phyloP scores from a whole-genome alignment of 257 asterid genomes.

The Datura wrightii region DNA sequence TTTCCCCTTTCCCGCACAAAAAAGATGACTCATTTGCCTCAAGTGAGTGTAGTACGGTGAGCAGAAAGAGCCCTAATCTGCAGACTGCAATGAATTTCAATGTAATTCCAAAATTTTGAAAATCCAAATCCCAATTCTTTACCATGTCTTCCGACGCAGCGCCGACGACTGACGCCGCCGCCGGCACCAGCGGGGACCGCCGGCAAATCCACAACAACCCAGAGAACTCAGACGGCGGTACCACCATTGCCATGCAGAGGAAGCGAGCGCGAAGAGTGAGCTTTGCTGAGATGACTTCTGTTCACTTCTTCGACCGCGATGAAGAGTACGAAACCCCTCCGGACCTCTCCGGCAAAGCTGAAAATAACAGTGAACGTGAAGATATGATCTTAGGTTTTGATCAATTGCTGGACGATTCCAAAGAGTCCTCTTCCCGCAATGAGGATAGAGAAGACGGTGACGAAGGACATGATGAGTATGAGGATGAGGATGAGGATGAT shows the following conservation, averaged over 20 bases:
- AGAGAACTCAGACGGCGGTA: slow-evolving; percentile 66
- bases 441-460: slow-evolving; percentile 45
- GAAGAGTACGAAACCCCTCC: slow-evolving; percentile 69
- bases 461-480: slow-evolving; percentile 41
- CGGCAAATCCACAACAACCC: slow-evolving; percentile 40
- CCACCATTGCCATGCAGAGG: slow-evolving; percentile 59
- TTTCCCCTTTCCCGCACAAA: slow-evolving; percentile 42
- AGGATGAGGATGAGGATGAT: slow-evolving; percentile 62
- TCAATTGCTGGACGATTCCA: slow-evolving; percentile 42
- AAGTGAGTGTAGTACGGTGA: not conserved
- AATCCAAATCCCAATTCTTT: not conserved
- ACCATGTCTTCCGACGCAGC: slow-evolving; percentile 60
- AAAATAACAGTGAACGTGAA: slow-evolving; percentile 33
- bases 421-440: slow-evolving; percentile 32
- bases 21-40: not conserved
- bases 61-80: slow-evolving; percentile 20
- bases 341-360: slow-evolving; percentile 36
- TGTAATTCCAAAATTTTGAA: not conserved
- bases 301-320: slow-evolving; percentile 90
- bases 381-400: slow-evolving; percentile 45
- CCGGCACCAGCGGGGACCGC: slow-evolving; percentile 38
- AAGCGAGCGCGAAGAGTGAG: slow-evolving; percentile 93
- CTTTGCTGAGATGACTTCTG: slow-evolving; percentile 92
- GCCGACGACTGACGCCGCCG: slow-evolving; percentile 35
- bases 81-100: not conserved